phyloP scores from a whole-genome alignment of 2,329 filamentous ascomycete species.

The Pyrenophora tritici-repentis region DNA sequence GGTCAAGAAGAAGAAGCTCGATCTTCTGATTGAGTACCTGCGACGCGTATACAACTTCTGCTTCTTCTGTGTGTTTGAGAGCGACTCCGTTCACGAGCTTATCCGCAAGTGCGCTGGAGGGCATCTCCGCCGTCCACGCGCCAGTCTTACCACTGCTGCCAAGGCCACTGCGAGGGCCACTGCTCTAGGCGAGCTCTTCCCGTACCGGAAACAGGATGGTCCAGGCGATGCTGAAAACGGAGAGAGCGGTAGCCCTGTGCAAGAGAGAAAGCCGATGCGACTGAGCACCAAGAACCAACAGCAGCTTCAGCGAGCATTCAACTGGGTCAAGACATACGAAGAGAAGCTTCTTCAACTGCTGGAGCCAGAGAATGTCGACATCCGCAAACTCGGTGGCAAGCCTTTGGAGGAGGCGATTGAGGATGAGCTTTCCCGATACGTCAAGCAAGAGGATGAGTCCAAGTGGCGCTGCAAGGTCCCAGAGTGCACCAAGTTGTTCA shows the following conservation, averaged over 20 bases:
- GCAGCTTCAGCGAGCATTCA: conserved; percentile 91
- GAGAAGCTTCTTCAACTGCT: conserved; percentile 93
- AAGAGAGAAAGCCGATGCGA: conserved; percentile 71
- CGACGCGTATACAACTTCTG: conserved; percentile 98
- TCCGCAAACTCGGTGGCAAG: conserved; percentile 89
- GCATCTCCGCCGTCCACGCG: conserved; percentile 89
- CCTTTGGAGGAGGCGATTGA: conserved; percentile 82
- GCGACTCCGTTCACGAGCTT: conserved; percentile 94
- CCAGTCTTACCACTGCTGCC: conserved; percentile 79
- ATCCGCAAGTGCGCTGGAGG: conserved; percentile 95
- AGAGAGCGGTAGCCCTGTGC: conserved; percentile 64
- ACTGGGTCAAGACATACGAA: conserved; percentile 98
- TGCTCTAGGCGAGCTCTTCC: conserved; percentile 80
- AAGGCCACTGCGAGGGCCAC: conserved; percentile 86
- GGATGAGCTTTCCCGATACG: conserved; percentile 82
- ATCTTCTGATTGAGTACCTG: conserved; percentile 93
- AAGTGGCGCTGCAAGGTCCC: conserved; percentile 97
- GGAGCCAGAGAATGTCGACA: conserved; percentile 83
- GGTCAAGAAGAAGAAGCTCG: conserved; percentile 94
- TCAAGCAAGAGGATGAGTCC: conserved; percentile 96
- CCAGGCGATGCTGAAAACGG: conserved; percentile 69
- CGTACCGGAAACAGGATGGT: conserved; percentile 73
- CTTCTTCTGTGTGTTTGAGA: conserved; percentile 99
- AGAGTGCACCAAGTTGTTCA: conserved; percentile 95
- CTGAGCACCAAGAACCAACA: conserved; percentile 79